These are phyloP conservation scores for Elsinoe australis DNA, from an alignment of 2,329 filamentous ascomycete species.

Conservation along the genomic window DNA sequence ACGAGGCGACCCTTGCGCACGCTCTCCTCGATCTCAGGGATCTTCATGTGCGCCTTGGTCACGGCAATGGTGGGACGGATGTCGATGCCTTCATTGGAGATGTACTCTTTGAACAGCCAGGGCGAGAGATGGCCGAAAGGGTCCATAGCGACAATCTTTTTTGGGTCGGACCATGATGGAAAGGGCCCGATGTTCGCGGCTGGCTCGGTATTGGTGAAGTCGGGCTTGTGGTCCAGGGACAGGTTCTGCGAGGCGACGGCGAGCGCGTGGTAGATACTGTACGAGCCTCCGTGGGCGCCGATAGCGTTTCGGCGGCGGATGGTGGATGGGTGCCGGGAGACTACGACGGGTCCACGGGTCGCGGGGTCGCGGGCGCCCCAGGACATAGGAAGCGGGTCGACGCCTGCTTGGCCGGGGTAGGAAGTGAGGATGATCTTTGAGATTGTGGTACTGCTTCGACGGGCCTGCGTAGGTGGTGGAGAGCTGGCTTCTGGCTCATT, in stretches of 20 bases:
- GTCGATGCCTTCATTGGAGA: constrained; percentile 71
- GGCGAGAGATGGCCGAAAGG: constrained; percentile 82
- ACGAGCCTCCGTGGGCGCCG: constrained; percentile 76
- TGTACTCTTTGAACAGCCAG: constrained; percentile 72
- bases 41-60: constrained; percentile 88
- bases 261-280: constrained; percentile 90
- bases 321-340: constrained; percentile 66
- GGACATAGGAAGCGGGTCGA: constrained; percentile 79
- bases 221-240: constrained; percentile 68
- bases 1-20: constrained; percentile 68
- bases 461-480: constrained; percentile 16
- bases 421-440: constrained; percentile 67
- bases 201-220: constrained; percentile 81
- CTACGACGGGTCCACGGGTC: constrained; percentile 77
- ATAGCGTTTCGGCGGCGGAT: constrained; percentile 73
- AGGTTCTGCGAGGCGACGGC: constrained; percentile 88
- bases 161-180: constrained; percentile 77
- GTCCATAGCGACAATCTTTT: constrained; percentile 97
- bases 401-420: constrained; percentile 88
- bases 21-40: constrained; percentile 89
- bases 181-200: constrained; percentile 85
- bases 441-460: constrained; percentile 37
- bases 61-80: constrained; percentile 86
- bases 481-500: constrained; percentile 2
- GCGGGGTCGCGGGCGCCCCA: constrained; percentile 75